Evolutionary conservation across 225 moss, liverwort and hornwort species (phyloP), one percentile per base, ranked within the genome.

Genomic region (Physcomitrellopsis africana): DNA sequence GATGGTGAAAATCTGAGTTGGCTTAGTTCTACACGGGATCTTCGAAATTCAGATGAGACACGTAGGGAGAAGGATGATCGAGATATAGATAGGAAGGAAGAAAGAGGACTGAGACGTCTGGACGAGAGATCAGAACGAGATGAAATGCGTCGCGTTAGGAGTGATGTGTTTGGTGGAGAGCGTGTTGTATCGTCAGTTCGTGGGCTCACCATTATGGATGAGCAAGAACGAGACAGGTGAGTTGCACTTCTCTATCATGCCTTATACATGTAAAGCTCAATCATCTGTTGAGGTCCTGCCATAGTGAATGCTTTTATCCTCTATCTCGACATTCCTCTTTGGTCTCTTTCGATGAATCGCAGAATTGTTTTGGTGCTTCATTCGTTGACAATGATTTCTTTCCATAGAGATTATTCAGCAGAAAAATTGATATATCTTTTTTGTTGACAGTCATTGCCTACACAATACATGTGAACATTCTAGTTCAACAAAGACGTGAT

Each of bases 101-200:
- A 85, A 78, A 75, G 76, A 81, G 89, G 87, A 57, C 83, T 76
- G 18, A 69, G 84, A 66, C 84, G 82, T 52, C 76, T 69, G 76
- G 89, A 87, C 7, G 90, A 92, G 9, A 79, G 88, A 18, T 65
- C 65, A 68, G 90, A 91, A 48, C 81, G 84, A 65, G 92, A 92
- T 65, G 88, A 88, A 60, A 79, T 77, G 52, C 88, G 88, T 70
- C 79, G 92, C 66, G 65, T 81, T 65, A 89, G 84, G 59, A 81
- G 81, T 61, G 32, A 37, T 37, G 32, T 37, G 32, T 37, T 37
- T 37, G 32, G 32, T 37, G 32, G 4, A 37, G 91, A 87, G 70
- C 80, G 88, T 55, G 77, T 80, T 11, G 66, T 75, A 23, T 70
- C 85, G 70, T 86, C 86, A 24, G 77, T 84, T 55, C 84, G 88